Evolutionary conservation across 192 early-diverging fungal genomes (phyloP).

Genomic region (Phycomyces blakesleeanus): DNA sequence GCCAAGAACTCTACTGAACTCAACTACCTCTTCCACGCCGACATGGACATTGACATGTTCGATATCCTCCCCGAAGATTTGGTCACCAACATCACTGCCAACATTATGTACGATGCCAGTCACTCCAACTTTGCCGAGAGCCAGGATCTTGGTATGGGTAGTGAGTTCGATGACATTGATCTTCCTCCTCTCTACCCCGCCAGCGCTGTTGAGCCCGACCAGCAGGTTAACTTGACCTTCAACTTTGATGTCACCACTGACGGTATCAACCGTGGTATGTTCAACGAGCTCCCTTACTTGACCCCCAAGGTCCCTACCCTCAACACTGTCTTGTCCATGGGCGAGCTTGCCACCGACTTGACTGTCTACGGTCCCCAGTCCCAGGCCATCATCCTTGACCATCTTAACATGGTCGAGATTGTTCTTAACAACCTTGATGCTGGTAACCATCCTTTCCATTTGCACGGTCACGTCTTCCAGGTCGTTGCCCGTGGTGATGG

Average conservation of each 20-base stretch:
- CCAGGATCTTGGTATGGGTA: constrained; percentile 36
- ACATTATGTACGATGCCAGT: constrained; percentile 47
- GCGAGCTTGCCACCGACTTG: constrained; percentile 41
- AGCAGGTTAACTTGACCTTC: constrained; percentile 52
- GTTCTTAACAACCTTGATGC: constrained; percentile 72
- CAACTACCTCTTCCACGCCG: constrained; percentile 74
- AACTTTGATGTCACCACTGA: constrained; percentile 63
- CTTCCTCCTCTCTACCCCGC: constrained; percentile 49
- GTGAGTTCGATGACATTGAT: constrained; percentile 50
- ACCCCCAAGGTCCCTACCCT: constrained; percentile 62
- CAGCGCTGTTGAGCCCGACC: constrained; percentile 42
- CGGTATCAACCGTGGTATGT: constrained; percentile 75
- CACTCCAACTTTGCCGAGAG: constrained; percentile 25
- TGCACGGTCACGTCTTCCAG: constrained; percentile 84
- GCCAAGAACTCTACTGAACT: constrained; percentile 53
- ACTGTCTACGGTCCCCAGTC: constrained; percentile 63
- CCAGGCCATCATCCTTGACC: constrained; percentile 56
- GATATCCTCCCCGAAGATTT: constrained; percentile 58
- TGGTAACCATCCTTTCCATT: constrained; percentile 67
- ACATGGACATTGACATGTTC: constrained; percentile 77
- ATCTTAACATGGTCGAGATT: constrained; percentile 65
- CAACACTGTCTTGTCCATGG: constrained; percentile 61
- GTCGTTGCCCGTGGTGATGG: constrained; percentile 61
- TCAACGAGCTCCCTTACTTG: constrained; percentile 73
- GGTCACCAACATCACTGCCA: constrained; percentile 51